Evolutionary conservation across 108 stramenopile species (phyloP).

Genomic region (Cyclotella choctawhatcheeana): DNA sequence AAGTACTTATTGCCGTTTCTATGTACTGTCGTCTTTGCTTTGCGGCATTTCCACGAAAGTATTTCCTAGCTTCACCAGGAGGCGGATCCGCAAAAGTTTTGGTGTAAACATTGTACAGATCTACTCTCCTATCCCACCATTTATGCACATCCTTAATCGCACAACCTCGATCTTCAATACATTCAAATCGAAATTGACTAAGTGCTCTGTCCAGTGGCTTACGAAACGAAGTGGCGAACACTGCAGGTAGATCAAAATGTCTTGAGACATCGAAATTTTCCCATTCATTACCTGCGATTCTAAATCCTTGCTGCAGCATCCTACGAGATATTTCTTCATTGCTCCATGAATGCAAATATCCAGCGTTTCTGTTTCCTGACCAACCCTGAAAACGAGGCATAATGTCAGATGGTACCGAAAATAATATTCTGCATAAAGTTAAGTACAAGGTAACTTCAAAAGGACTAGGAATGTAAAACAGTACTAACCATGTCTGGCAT

Average conservation of each 20-base stretch:
- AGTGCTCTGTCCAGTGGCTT: conserved; percentile 81
- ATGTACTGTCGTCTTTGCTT: conserved; percentile 53
- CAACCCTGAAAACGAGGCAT: too few relatives aligned
- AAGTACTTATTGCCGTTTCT: conserved; percentile 65
- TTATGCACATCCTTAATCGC: conserved; percentile 61
- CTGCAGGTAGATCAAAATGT: conserved; percentile 75
- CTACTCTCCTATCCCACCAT: conserved; percentile 71
- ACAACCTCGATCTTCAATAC: conserved; percentile 84
- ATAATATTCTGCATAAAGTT: too few relatives aligned
- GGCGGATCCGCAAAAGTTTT: conserved; percentile 68
- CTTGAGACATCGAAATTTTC: conserved; percentile 67
- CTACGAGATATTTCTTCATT: conserved; percentile 64
- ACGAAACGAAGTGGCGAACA: conserved; percentile 83
- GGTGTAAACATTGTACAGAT: conserved; percentile 81
- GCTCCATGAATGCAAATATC: conserved; percentile 61
- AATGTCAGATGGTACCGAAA: too few relatives aligned
- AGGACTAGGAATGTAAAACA: too few relatives aligned
- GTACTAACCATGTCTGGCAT: conserved; percentile 87
- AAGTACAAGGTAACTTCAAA: too few relatives aligned
- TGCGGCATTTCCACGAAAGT: conserved; percentile 32
- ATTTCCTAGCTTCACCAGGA: conserved; percentile 32
- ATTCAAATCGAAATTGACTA: conserved; percentile 87
- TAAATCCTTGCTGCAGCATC: conserved; percentile 50
- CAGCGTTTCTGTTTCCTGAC: conserved; percentile 56
- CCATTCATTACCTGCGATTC: conserved; percentile 87